Evolutionary conservation across 805 yeast species (phyloP).

Genomic region (Kodamaea jinghongensis): DNA sequence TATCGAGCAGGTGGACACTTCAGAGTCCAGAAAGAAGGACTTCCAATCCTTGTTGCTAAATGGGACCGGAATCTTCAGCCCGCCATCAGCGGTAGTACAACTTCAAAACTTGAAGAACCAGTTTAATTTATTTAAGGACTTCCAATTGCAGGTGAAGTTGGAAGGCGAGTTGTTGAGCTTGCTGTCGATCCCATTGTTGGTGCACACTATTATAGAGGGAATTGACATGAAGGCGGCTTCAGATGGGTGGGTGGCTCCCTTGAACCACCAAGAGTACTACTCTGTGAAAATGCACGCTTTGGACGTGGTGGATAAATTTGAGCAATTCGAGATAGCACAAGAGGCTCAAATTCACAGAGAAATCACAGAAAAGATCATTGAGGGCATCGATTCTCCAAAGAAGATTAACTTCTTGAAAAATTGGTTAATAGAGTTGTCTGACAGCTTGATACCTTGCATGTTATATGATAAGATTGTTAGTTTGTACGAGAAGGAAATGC

Average conservation of each 20-base stretch:
- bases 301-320: slow-evolving; percentile 18
- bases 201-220: slow-evolving; percentile 19
- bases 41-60: slow-evolving; percentile 20
- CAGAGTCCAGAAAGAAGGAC: slow-evolving; percentile 23
- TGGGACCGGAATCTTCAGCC: slow-evolving; percentile 40
- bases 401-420: slow-evolving; percentile 32
- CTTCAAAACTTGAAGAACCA: slow-evolving; percentile 37
- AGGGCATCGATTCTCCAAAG: slow-evolving; percentile 9
- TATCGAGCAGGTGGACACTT: slow-evolving; percentile 17
- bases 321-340: slow-evolving; percentile 13
- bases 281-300: slow-evolving; percentile 29
- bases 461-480: slow-evolving; percentile 32
- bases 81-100: slow-evolving; percentile 31
- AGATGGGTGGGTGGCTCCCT: slow-evolving; percentile 29
- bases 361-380: slow-evolving; percentile 19
- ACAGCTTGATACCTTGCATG: slow-evolving; percentile 41
- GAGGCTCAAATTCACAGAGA: slow-evolving; percentile 22
- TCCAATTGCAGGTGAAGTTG: slow-evolving; percentile 34
- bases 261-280: slow-evolving; percentile 36
- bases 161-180: slow-evolving; percentile 19
- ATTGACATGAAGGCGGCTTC: slow-evolving; percentile 9
- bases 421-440: slow-evolving; percentile 42
- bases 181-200: slow-evolving; percentile 32
- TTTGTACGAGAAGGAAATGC: slow-evolving; percentile 15
- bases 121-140: slow-evolving; percentile 40